Evolutionary conservation across 2,329 filamentous ascomycete genomes (phyloP).

Genomic region (Ophiocordyceps sinensis): DNA sequence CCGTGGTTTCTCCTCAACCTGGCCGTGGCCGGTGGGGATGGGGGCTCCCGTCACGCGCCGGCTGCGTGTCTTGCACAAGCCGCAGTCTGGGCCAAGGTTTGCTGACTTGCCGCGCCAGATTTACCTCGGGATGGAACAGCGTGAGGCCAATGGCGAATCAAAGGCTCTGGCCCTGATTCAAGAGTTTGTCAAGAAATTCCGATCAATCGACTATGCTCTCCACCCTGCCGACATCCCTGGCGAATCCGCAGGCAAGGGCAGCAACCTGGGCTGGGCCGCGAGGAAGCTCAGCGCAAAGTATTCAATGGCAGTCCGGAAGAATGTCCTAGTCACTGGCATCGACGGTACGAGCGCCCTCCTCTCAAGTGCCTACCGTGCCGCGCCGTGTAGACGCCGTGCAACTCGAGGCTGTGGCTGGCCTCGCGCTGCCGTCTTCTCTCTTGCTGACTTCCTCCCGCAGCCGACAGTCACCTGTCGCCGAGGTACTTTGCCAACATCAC

Average conservation of each 20-base stretch:
- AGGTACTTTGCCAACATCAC: constrained; percentile 54
- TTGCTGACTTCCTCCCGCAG: constrained; percentile 22
- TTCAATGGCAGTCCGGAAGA: constrained; percentile 32
- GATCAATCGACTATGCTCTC: constrained; percentile 50
- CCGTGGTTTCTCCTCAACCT: neutral
- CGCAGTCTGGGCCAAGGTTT: constrained; percentile 1
- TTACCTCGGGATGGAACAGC: constrained; percentile 59
- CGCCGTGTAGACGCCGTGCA: neutral
- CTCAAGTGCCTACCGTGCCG: neutral
- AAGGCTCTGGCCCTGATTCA: constrained; percentile 50
- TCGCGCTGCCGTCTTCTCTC: neutral
- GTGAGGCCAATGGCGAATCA: constrained; percentile 43
- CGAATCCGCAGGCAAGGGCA: constrained; percentile 60
- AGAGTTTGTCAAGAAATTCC: constrained; percentile 50
- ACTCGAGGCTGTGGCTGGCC: neutral
- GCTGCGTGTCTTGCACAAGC: no score
- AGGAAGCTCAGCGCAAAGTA: constrained; percentile 51
- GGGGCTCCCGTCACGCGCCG: no score
- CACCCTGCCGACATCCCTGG: constrained; percentile 52
- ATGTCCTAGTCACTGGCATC: constrained; percentile 57
- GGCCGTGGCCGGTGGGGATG: neutral
- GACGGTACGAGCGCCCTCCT: constrained; percentile 40
- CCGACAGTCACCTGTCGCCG: constrained; percentile 55
- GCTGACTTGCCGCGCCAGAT: constrained; percentile 28
- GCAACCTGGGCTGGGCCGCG: constrained; percentile 59